phyloP scores from a whole-genome alignment of 768 basidiomycete species.

The Cantharellus cinnabarinus region DNA sequence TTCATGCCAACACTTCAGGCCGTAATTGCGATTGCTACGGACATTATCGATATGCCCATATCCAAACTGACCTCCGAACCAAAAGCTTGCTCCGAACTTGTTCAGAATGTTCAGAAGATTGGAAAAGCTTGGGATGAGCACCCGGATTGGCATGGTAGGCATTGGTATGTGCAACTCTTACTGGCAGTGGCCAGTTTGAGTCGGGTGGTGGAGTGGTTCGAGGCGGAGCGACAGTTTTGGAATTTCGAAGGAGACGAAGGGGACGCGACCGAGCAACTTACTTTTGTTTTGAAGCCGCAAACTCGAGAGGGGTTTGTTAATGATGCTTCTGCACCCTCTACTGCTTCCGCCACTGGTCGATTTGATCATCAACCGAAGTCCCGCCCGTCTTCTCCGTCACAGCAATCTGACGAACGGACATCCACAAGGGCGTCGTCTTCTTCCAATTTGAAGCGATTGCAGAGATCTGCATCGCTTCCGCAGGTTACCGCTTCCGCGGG shows the following conservation, averaged over 20 bases:
- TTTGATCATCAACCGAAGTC: too few species aligned
- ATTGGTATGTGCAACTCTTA: constrained; percentile 94
- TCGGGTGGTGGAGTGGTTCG: constrained; percentile 98
- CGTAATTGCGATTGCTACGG: constrained; percentile 81
- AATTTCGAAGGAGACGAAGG: constrained; percentile 72
- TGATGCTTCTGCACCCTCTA: neutral
- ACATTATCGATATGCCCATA: constrained; percentile 78
- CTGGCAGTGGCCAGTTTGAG: constrained; percentile 89
- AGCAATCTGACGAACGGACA: too few species aligned
- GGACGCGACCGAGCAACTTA: constrained; percentile 72
- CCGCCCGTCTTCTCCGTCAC: too few species aligned
- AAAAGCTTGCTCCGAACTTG: constrained; percentile 66
- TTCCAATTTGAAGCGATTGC: neutral
- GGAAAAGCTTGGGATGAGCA: constrained; percentile 96
- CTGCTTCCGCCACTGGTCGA: neutral
- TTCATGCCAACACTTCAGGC: constrained; percentile 83
- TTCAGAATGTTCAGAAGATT: constrained; percentile 76
- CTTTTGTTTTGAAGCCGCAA: constrained; percentile 76
- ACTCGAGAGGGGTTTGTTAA: constrained; percentile 24
- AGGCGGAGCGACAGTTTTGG: constrained; percentile 99
- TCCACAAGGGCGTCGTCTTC: neutral
- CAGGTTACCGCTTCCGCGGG: neutral
- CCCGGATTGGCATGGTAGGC: constrained; percentile 92
- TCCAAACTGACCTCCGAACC: constrained; percentile 69
- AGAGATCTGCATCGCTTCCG: neutral